These are phyloP conservation scores for Pezicula rhizophila DNA, from an alignment of 2,329 filamentous ascomycete genomes.

Conservation along the genomic window DNA sequence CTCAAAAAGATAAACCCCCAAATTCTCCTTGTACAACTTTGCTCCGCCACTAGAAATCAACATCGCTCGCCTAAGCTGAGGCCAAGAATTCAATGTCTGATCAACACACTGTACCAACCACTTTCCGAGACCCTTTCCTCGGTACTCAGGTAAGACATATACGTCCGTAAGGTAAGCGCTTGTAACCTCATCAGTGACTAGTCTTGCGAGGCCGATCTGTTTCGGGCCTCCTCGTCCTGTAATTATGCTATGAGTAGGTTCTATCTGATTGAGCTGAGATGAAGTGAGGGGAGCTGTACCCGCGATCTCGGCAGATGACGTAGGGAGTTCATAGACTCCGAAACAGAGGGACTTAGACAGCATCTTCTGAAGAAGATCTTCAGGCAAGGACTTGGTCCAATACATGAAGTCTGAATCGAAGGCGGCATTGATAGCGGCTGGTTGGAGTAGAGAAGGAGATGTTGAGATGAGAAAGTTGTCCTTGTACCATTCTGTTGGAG, in stretches of 20 bases:
- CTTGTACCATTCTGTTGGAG: conserved; percentile 37
- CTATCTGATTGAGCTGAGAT: conserved; percentile 6
- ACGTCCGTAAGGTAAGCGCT: conserved; percentile 67
- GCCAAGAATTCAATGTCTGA: conserved; percentile 50
- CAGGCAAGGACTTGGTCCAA: conserved; percentile 51
- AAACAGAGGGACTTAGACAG: conserved; percentile 55
- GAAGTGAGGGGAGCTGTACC: conserved; percentile 18
- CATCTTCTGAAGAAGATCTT: conserved; percentile 42
- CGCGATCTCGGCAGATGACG: conserved; percentile 27
- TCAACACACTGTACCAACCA: conserved; percentile 59
- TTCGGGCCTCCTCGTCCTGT: conserved; percentile 18
- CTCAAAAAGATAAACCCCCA: conserved; percentile 18
- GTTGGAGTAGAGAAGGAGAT: conserved; percentile 48
- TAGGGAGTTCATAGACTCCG: conserved; percentile 43
- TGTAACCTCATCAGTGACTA: conserved; percentile 65
- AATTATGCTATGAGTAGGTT: conserved; percentile 3
- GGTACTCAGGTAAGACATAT: conserved; percentile 54
- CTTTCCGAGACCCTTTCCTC: conserved; percentile 54
- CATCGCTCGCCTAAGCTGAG: conserved; percentile 52
- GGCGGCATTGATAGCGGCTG: conserved; percentile 47
- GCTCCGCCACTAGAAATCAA: conserved; percentile 37
- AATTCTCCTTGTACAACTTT: conserved; percentile 20
- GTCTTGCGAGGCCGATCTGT: conserved; percentile 52
- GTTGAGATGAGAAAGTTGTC: conserved; percentile 56
- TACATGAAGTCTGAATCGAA: conserved; percentile 52